Base-by-base conservation (phyloP, 2,329 filamentous ascomycete species). In the Colletotrichum sp. region DNA sequence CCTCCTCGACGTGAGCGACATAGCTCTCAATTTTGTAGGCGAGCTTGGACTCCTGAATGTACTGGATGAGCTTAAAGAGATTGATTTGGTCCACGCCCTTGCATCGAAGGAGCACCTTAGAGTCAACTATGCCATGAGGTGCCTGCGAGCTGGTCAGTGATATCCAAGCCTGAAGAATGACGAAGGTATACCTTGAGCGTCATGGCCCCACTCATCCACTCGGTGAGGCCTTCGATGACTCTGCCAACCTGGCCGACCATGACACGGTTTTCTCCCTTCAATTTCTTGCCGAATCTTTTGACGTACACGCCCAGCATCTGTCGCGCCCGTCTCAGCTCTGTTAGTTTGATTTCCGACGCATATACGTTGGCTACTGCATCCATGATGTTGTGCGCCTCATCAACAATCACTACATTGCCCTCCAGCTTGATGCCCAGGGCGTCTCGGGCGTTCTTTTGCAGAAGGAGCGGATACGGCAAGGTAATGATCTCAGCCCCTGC, bases 341-440 rank as follows among this genome's bases (percentile, higher is more conserved):
- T 87, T 6, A 98, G 87, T 4, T 91, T 92, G 24, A 99, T 90
- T 44, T 94, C 92, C 0, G 95, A 92, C 0, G 96, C 96, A 82
- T 98, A 93, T 39, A 98, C 97, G 62, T 93, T 94, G 18, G 95
- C 92, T 62, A 99, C 95, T 0, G 96, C 96, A 83, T 98, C 96
- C 94, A 98, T 98, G 68, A 99, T 91, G 81, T 99, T 99, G 83
- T 99, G 97, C 0, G 97, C 97, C 87, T 99, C 97, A 79, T 99
- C 97, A 64, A 99, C 95, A 30, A 99, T 94, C n/a, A 99, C 93
- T 1, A 99, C 89, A 81, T 98, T 97, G 7, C 93, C 92, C 80
- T 98, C 96, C 10, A 99, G 85, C 28, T 94, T 96, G 59, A 99
- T 92, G 0, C 94, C 94, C 1, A 99, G 89, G 0, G 97, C 96